These are phyloP conservation scores for Parachaetomium inaequale DNA, from an alignment of 495 filamentous ascomycete species.

Conservation along the genomic window DNA sequence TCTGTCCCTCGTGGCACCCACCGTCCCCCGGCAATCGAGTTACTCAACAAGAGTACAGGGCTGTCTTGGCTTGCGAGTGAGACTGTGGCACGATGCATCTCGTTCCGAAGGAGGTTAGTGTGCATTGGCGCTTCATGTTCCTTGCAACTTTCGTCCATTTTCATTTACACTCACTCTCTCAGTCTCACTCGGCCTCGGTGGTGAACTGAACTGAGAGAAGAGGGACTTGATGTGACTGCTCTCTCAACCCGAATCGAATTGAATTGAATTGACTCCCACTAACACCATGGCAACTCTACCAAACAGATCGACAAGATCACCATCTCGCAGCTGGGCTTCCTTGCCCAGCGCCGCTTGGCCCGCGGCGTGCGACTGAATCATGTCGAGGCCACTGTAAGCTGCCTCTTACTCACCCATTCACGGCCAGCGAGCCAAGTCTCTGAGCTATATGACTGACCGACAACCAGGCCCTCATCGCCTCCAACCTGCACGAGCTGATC, in stretches of 20 bases:
- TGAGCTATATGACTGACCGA: slow-evolving; percentile 16
- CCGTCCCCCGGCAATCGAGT: not conserved
- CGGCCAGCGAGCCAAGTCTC: no score
- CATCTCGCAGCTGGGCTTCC: slow-evolving; percentile 82
- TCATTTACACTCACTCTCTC: not conserved
- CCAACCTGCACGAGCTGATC: slow-evolving; percentile 90
- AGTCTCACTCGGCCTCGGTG: not conserved
- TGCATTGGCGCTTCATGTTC: not conserved
- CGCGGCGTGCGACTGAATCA: slow-evolving; percentile 88
- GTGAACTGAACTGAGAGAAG: not conserved
- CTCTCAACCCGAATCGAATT: not conserved
- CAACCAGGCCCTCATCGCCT: slow-evolving; percentile 78
- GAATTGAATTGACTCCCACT: not conserved
- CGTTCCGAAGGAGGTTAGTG: slow-evolving; percentile 75
- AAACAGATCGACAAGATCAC: slow-evolving; percentile 89
- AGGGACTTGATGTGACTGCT: not conserved
- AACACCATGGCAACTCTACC: not conserved
- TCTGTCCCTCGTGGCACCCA: not conserved
- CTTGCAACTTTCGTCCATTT: not conserved
- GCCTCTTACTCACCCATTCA: no score
- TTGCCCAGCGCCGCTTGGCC: slow-evolving; percentile 86
- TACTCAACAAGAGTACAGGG: not conserved
- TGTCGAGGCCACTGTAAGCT: slow-evolving; percentile 80
- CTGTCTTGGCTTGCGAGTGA: not conserved
- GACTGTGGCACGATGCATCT: slow-evolving; percentile 63